Evolutionary conservation across 306 rosid species (phyloP), one percentile per base, ranked within the genome.

Genomic region (Vachellia collinsii): DNA sequence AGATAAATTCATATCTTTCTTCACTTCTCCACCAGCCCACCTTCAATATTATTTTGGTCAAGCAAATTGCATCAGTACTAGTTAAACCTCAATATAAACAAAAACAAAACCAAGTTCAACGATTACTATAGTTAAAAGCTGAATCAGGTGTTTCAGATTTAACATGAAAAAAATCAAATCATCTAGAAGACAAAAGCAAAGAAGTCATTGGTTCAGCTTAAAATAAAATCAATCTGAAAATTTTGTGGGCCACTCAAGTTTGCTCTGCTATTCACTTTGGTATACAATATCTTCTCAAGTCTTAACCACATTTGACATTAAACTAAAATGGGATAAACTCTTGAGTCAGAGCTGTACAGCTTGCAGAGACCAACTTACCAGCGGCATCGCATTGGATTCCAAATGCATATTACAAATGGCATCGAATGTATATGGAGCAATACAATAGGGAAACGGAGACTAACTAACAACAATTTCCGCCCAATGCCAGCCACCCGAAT

Each of bases 341-440:
- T 66, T 8, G 3, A 58, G 37, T 22, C 36, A 8, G 29, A 3
- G 50, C 5, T 9, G 12, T 9, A 62, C 14, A 47, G 20, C 7
- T 68, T 68, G 17, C 72, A 41, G n/a, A 41, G 50, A 12, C 38
- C 74, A 70, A 70, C 48, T 70, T 42, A 11, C 41, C 51, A 68
- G 38, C 56, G 43, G 11, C 74, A 44, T 43, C 38, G 13, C 56
- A 44, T 43, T 12, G 56, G 38, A 43, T 70, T 13, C 39, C 20
- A 22, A 9, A 42, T 44, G 54, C 56, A 43, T 10, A 20, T n/a
- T 44, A 23, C 61, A 71, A 5, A 20, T 25, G 61, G 42, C 42
- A 47, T 47, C 61, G 12, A 47, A 71, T 14, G 41, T 25, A 13
- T 6, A 23, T 7, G 61, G 14, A 71, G 51, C 50, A n/a, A 25